Percentiles rank a stretch among this genome's conserved stretches.
These are phyloP conservation scores for Calonectria hawksworthii DNA, from an alignment of 2,329 filamentous ascomycete genomes.

Conservation along the genomic window DNA sequence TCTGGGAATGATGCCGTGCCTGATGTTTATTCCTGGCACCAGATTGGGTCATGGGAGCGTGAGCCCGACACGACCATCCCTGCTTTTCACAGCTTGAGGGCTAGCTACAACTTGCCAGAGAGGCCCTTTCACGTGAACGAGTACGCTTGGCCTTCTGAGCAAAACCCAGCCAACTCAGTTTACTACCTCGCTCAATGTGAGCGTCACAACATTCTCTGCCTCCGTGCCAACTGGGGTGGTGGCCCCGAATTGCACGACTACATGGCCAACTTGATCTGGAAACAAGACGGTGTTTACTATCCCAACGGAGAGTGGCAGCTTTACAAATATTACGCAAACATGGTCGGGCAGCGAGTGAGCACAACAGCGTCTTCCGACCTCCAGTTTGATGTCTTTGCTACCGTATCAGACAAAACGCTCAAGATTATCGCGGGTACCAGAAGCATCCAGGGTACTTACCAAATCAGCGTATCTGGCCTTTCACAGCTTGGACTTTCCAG, in stretches of 20 bases:
- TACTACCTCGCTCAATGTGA: conserved; percentile 2
- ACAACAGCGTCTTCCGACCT: not conserved
- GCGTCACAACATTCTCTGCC: not conserved
- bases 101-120: not conserved
- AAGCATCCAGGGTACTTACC: not conserved
- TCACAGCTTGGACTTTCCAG: not conserved
- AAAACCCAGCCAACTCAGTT: not conserved
- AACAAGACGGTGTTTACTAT: not conserved
- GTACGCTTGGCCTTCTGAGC: conserved; percentile 6
- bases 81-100: not conserved
- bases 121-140: not conserved
- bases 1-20: not conserved
- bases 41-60: conserved; percentile 9
- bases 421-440: conserved; percentile 3
- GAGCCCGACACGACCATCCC: not conserved
- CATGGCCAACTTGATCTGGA: not conserved
- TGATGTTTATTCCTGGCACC: conserved; percentile 9
- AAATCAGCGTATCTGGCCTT: not conserved
- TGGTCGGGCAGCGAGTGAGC: not conserved
- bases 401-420: not conserved
- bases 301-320: not conserved
- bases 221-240: conserved; percentile 11
- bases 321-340: conserved; percentile 1
- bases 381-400: not conserved
- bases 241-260: not conserved